Percentiles rank a stretch among this genome's conserved stretches.
phyloP scores from a whole-genome alignment of 768 basidiomycete genomes.

The Suillus discolor region DNA sequence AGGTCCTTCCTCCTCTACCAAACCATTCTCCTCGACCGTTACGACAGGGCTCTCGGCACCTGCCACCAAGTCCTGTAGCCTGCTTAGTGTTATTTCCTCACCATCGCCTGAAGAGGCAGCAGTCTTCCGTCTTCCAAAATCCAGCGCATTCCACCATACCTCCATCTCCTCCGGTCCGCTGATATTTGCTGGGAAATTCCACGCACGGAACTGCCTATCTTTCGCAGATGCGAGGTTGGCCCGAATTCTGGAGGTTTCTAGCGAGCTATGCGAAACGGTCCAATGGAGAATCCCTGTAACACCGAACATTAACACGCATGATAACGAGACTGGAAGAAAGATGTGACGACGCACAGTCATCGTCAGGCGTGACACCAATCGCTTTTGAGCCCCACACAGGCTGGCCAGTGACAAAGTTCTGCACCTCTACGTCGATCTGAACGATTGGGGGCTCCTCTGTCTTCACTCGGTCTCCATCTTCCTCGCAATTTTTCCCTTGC shows the following conservation, averaged over 20 bases:
- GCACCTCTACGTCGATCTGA: conserved; percentile 56
- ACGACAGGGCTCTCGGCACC: neutral
- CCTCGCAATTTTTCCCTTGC: neutral
- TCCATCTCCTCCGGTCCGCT: conserved; percentile 28
- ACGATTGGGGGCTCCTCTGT: conserved; percentile 43
- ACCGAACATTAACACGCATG: neutral
- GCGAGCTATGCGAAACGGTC: conserved; percentile 46
- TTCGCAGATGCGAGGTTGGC: conserved; percentile 34
- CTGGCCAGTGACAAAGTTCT: conserved; percentile 46
- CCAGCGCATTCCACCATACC: conserved; percentile 32
- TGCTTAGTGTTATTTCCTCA: conserved; percentile 6
- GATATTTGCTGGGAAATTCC: conserved; percentile 53
- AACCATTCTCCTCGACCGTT: neutral
- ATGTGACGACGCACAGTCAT: conserved; percentile 6
- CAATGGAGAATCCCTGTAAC: conserved; percentile 64
- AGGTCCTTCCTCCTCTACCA: conserved; percentile 2
- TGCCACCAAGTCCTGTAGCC: neutral
- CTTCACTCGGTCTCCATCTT: neutral
- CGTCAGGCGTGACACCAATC: conserved; percentile 29
- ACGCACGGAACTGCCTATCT: conserved; percentile 48
- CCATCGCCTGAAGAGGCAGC: neutral
- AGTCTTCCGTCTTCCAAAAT: conserved; percentile 26
- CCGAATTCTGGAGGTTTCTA: conserved; percentile 38
- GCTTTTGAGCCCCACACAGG: conserved; percentile 39
- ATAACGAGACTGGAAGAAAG: conserved; percentile 5